A percentile compares a stretch with the other conserved stretches of the same genome.
Evolutionary conservation across 805 yeast species (phyloP).

Genomic region (Suhomyces pyralidae): DNA sequence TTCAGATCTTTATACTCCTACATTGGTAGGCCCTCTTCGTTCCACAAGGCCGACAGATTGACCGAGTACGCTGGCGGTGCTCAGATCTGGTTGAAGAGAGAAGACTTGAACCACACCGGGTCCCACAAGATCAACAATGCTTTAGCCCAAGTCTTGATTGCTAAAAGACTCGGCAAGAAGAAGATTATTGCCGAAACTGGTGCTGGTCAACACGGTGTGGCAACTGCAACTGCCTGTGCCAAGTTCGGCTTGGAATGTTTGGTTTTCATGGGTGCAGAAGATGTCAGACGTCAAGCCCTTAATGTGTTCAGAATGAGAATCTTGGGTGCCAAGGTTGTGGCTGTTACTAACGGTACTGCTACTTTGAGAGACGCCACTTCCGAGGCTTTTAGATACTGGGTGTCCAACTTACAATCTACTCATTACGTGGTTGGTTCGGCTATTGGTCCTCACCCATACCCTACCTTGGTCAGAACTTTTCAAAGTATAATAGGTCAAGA

Average conservation of each 20-base stretch:
- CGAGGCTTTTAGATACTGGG: constrained; percentile 97
- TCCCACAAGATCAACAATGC: constrained; percentile 87
- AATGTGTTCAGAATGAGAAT: constrained; percentile 97
- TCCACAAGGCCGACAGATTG: constrained; percentile 88
- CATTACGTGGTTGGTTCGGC: constrained; percentile 98
- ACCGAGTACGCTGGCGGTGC: constrained; percentile 88
- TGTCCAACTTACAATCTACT: constrained; percentile 76
- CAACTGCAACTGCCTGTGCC: constrained; percentile 90
- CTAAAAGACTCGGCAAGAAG: constrained; percentile 73
- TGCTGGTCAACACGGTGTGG: constrained; percentile 93
- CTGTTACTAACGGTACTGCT: constrained; percentile 91
- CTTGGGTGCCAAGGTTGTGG: constrained; percentile 91
- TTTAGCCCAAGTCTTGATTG: constrained; percentile 75
- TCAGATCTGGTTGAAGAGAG: constrained; percentile 96
- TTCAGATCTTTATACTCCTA: constrained; percentile 79
- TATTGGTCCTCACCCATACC: constrained; percentile 99
- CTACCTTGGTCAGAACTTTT: constrained; percentile 96
- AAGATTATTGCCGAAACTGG: constrained; percentile 87
- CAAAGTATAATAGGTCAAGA: constrained; percentile 96
- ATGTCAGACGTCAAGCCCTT: constrained; percentile 95
- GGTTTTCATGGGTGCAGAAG: constrained; percentile 99
- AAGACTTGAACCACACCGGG: constrained; percentile 89
- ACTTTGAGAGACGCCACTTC: constrained; percentile 97
- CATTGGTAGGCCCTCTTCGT: constrained; percentile 93
- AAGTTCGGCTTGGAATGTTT: constrained; percentile 91